These are phyloP conservation scores for Syncephalastrum sp. DNA, from an alignment of 371 early-diverging fungal genomes.

Conservation along the genomic window DNA sequence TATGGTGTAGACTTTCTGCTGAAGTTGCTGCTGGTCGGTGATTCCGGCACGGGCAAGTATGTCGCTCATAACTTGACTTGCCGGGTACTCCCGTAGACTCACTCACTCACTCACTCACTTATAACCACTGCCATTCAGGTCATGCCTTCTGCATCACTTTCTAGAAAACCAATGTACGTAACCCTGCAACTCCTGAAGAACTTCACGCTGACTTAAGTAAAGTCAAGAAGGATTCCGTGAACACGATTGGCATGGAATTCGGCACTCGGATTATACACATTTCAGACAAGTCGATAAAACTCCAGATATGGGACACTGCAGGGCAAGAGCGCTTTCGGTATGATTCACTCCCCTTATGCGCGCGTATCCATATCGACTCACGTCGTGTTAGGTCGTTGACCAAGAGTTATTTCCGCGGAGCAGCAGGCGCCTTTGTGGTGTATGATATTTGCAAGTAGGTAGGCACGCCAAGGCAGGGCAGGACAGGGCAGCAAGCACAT, in stretches of 20 bases:
- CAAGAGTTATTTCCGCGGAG: conserved; percentile 69
- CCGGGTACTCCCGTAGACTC: no score
- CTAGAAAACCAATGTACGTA: conserved; percentile 63
- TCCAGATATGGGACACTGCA: conserved; percentile 89
- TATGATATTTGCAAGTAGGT: conserved; percentile 69
- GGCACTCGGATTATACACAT: conserved; percentile 67
- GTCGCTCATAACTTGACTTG: conserved; percentile 6
- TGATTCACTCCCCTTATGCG: neutral
- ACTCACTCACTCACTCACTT: conserved; percentile 1
- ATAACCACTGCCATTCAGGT: conserved; percentile 34
- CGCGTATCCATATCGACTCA: neutral
- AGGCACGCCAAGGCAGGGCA: conserved; percentile 1
- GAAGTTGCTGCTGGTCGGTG: conserved; percentile 63
- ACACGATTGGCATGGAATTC: conserved; percentile 73
- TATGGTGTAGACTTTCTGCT: conserved; percentile 49
- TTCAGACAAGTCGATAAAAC: conserved; percentile 63
- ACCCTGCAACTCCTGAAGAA: neutral
- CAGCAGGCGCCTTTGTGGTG: conserved; percentile 68
- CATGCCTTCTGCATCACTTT: conserved; percentile 67
- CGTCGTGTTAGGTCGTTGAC: conserved; percentile 63
- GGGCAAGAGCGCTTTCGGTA: conserved; percentile 48
- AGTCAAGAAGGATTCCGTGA: conserved; percentile 64
- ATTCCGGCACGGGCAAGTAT: conserved; percentile 68
- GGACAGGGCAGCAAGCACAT: no score
- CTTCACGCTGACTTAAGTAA: conserved; percentile 3